These are phyloP conservation scores for Pythium rhizo-oryzae DNA, from an alignment of 352 stramenopile species.

Conservation along the genomic window DNA sequence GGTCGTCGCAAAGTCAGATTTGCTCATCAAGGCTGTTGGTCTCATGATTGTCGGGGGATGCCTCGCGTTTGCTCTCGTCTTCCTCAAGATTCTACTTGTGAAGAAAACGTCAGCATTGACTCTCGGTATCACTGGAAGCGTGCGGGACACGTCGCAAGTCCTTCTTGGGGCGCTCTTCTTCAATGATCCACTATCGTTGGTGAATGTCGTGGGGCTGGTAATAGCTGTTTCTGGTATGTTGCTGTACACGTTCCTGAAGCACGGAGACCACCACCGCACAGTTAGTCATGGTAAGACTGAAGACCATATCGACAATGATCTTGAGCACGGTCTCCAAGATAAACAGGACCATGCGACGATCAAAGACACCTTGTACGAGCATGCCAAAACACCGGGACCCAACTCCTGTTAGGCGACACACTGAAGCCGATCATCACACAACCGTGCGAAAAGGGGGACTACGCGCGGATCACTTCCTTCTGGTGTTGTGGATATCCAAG, in stretches of 20 bases:
- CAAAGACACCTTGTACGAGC: not conserved
- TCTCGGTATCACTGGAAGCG: slow-evolving; percentile 75
- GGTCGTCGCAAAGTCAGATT: slow-evolving; percentile 51
- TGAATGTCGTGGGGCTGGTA: slow-evolving; percentile 73
- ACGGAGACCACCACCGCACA: slow-evolving; percentile 8
- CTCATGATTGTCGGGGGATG: not conserved
- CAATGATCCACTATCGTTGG: slow-evolving; percentile 53
- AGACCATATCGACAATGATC: not conserved
- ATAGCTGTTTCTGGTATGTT: slow-evolving; percentile 76
- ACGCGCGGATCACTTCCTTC: too few species aligned
- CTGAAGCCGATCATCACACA: too few species aligned
- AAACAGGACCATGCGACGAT: not conserved
- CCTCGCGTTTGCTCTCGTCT: slow-evolving; percentile 78
- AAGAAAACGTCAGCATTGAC: slow-evolving; percentile 85
- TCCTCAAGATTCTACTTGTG: slow-evolving; percentile 81
- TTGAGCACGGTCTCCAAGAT: not conserved
- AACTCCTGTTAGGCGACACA: too few species aligned
- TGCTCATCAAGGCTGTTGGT: slow-evolving; percentile 28
- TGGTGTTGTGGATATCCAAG: too few species aligned
- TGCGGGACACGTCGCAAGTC: slow-evolving; percentile 85
- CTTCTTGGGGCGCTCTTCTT: slow-evolving; percentile 80
- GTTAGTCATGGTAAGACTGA: too few species aligned
- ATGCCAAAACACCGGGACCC: not conserved
- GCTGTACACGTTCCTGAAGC: slow-evolving; percentile 78
- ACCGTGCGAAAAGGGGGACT: too few species aligned